Evolutionary conservation across 306 rosid species (phyloP), one percentile per base, ranked within the genome.

Genomic region (Cucurbita pepo): DNA sequence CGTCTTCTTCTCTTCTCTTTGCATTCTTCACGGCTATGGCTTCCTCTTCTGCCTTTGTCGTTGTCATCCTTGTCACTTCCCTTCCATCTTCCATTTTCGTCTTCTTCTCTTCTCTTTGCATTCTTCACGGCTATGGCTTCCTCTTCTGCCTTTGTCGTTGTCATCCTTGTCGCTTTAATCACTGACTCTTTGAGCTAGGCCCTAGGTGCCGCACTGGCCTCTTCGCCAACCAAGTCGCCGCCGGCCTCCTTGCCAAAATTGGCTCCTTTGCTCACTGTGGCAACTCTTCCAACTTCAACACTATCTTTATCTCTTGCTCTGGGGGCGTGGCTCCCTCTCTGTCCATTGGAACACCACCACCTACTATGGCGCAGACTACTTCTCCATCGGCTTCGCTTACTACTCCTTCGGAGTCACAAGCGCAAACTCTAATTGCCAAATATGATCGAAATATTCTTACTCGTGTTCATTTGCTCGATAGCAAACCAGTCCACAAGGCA

Each of bases 61-160:
- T n/a, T n/a, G n/a, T n/a, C n/a, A n/a, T n/a, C n/a, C n/a, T n/a
- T n/a, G n/a, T n/a, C n/a, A 41, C 36, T 41, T 64, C 22, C n/a
- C 30, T 55, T 2, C 18, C 38, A 18, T 6, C 16, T 41, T 47
- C 53, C 5, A 9, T 22, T 10, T 34, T n/a, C 57, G 1, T 51
- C 55, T 5, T 30, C 73, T 63, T 36, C 22, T 56, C 66, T 52
- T 4, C 70, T 15, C 14, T 21, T 45, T 22, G 16, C 53, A 19
- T 10, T 45, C 19, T 54, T 58, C 21, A 36, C 47, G 0, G 6
- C 36, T 18, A 91, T 94, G 98, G 91, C 97, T 34, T 69, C 74
- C 80, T 69, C 74, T 81, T 37, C 81, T 1, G 44, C 85, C 0
- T 64, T 86, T 25, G 54, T 59, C 21, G 3, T 79, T 21, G 0